These are phyloP conservation scores for Saccharomycopsis lassenensis DNA, from an alignment of 805 yeast genomes.

Conservation along the genomic window DNA sequence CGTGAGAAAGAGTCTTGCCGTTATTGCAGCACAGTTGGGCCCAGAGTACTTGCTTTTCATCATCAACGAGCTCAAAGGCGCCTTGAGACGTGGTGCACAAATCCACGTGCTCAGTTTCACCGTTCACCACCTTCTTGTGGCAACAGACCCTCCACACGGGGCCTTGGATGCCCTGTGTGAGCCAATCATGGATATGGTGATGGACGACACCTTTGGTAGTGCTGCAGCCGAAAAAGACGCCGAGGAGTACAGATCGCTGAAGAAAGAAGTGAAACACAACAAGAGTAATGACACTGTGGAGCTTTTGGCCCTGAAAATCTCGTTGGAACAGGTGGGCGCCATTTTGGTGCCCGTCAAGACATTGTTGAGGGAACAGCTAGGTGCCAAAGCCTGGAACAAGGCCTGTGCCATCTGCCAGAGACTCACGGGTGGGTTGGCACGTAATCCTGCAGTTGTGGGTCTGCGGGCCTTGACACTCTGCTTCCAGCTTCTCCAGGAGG, in stretches of 20 bases:
- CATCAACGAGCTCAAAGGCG: slow-evolving; percentile 64
- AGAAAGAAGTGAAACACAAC: slow-evolving; percentile 84
- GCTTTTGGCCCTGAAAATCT: slow-evolving; percentile 53
- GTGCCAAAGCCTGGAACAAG: slow-evolving; percentile 58
- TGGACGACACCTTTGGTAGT: slow-evolving; percentile 89
- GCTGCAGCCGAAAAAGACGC: slow-evolving; percentile 93
- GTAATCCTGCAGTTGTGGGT: slow-evolving; percentile 48
- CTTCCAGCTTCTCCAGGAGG: slow-evolving; percentile 55
- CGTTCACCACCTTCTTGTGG: slow-evolving; percentile 58
- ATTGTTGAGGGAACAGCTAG: slow-evolving; percentile 51
- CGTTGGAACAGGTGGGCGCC: slow-evolving; percentile 42
- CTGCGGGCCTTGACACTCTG: slow-evolving; percentile 58
- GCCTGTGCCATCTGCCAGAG: slow-evolving; percentile 71
- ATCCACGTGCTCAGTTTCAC: slow-evolving; percentile 87
- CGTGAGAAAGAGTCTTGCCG: slow-evolving; percentile 63
- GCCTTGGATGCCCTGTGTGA: slow-evolving; percentile 61
- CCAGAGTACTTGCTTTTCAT: slow-evolving; percentile 63
- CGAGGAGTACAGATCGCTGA: slow-evolving; percentile 74
- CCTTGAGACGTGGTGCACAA: slow-evolving; percentile 83
- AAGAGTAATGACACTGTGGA: slow-evolving; percentile 86
- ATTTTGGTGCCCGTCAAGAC: slow-evolving; percentile 61
- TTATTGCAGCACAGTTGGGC: slow-evolving; percentile 57
- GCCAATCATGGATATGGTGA: slow-evolving; percentile 55
- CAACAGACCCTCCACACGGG: slow-evolving; percentile 45
- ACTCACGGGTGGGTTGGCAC: slow-evolving; percentile 66